Conservation (phyloP, 441 rosid genomes). For the Rhodomyrtus psidioides region DNA sequence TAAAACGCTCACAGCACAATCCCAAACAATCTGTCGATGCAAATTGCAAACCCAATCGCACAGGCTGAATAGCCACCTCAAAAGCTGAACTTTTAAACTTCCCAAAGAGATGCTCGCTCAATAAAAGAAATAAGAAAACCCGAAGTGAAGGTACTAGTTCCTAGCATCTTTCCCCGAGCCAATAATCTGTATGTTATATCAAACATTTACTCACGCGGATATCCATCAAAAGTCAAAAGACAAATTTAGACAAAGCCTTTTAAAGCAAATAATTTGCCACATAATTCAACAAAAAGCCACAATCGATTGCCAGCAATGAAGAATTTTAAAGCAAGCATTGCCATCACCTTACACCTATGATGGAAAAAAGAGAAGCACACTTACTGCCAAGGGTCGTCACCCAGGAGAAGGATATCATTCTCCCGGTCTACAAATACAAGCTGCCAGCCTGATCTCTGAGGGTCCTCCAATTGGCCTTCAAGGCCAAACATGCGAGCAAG, state of each 20-base stretch:
- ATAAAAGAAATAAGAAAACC: not conserved
- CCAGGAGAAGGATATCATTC: slow-evolving; percentile 99
- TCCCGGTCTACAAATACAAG: slow-evolving; percentile 99
- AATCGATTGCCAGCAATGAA: not conserved
- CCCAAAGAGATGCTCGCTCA: not conserved
- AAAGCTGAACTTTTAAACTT: not conserved
- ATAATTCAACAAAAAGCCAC: not conserved
- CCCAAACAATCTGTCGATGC: not conserved
- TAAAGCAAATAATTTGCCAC: not conserved
- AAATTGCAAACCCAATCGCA: not conserved
- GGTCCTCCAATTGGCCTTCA: slow-evolving; percentile 96
- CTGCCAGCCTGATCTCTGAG: slow-evolving; percentile 99
- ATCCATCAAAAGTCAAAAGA: not conserved
- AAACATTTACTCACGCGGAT: not conserved
- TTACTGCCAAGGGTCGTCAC: slow-evolving; percentile 99
- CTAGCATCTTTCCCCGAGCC: not conserved
- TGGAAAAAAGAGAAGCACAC: slow-evolving; percentile 10
- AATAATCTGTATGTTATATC: not conserved
- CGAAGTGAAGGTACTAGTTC: not conserved
- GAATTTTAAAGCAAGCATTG: not conserved
- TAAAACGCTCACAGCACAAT: not conserved
- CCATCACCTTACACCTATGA: not conserved
- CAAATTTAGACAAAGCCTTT: not conserved
- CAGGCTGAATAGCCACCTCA: not conserved
- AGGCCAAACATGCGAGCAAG: slow-evolving; percentile 96